Evolutionary conservation across 345 rosid species (phyloP).

Genomic region (Cardamine occulta): DNA sequence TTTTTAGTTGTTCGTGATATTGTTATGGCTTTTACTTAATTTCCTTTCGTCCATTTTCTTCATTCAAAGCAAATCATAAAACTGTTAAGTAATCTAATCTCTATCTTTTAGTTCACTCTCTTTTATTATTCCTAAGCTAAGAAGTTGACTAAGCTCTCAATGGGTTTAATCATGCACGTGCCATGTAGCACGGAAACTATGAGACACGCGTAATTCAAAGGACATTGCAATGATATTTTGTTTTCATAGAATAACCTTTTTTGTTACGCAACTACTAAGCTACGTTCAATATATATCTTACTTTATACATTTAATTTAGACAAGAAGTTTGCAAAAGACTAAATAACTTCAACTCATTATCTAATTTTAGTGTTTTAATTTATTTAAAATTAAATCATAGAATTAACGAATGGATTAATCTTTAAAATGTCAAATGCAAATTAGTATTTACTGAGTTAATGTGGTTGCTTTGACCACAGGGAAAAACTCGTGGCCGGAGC

Average conservation of each 20-base stretch:
- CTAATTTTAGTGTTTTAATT: neutral
- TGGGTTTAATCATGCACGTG: slow-evolving; percentile 2
- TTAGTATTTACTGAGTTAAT: neutral
- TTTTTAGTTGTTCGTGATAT: neutral
- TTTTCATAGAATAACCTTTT: neutral
- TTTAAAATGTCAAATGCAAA: neutral
- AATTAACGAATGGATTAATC: neutral
- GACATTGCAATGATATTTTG: neutral
- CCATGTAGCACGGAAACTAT: neutral
- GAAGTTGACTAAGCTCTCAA: neutral
- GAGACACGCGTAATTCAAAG: neutral
- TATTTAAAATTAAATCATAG: neutral
- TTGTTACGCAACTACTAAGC: neutral
- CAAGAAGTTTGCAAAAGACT: neutral
- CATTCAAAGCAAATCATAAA: neutral
- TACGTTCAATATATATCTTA: neutral
- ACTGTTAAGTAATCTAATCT: neutral
- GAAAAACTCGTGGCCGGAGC: slow-evolving; percentile 46
- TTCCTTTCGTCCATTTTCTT: neutral
- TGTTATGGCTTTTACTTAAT: neutral
- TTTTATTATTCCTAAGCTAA: neutral
- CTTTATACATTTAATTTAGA: neutral
- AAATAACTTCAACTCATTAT: neutral
- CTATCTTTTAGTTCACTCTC: neutral
- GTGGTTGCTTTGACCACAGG: slow-evolving; percentile 11